These are phyloP conservation scores for Syncephalis fuscata DNA, from an alignment of 371 early-diverging fungal genomes.

Conservation along the genomic window DNA sequence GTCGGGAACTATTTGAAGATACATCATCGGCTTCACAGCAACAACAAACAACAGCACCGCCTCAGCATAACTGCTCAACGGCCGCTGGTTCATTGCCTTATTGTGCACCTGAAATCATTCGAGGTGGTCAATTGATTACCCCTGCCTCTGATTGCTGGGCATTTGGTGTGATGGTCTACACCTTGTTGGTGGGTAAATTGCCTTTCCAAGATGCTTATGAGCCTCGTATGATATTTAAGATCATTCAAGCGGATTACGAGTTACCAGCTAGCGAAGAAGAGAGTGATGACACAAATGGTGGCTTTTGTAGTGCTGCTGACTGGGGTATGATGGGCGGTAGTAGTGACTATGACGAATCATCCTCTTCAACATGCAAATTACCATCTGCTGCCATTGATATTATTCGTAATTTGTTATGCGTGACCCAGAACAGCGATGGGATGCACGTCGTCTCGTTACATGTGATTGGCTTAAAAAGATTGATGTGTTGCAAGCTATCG, in stretches of 20 bases:
- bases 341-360: too few species aligned
- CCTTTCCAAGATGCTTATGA: conserved; percentile 65
- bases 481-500: too few species aligned
- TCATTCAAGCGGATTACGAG: conserved; percentile 31
- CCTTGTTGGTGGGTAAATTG: conserved; percentile 42
- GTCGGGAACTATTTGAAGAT: conserved; percentile 22
- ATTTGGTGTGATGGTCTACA: conserved; percentile 60
- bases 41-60: conserved; percentile 1
- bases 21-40: conserved; percentile 1
- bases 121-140: conserved; percentile 13
- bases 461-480: too few species aligned
- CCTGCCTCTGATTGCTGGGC: conserved; percentile 66
- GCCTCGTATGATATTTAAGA: conserved; percentile 48
- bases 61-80: conserved; percentile 1
- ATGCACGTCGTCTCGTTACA: too few species aligned
- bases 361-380: too few species aligned
- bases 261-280: conserved; percentile 9
- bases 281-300: not conserved
- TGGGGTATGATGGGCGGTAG: too few species aligned
- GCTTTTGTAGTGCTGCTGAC: too few species aligned
- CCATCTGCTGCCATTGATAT: too few species aligned
- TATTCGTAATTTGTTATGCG: too few species aligned
- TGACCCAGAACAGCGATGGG: too few species aligned
- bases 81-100: conserved; percentile 70
- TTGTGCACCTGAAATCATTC: conserved; percentile 57